These are phyloP conservation scores for Digitaria exilis DNA, from an alignment of 202 grass and related monocot genomes.

Conservation along the genomic window DNA sequence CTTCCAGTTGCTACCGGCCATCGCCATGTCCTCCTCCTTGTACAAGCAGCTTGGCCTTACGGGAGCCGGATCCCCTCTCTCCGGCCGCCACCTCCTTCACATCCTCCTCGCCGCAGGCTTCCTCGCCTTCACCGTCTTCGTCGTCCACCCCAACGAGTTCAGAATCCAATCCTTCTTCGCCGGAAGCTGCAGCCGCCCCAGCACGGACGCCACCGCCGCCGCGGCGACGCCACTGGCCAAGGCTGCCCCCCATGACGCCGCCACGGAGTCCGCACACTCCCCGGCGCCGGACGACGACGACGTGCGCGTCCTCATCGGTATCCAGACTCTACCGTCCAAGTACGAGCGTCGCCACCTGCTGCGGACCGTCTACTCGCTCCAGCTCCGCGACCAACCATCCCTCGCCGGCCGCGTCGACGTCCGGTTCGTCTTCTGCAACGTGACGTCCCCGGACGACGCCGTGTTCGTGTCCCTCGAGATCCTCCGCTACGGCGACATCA, in stretches of 20 bases:
- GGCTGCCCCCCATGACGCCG: no score
- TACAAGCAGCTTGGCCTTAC: conserved; percentile 46
- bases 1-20: not conserved
- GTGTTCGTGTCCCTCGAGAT: conserved; percentile 58
- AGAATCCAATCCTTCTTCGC: conserved; percentile 49
- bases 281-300: not conserved
- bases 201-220: not conserved
- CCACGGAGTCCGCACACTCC: not conserved
- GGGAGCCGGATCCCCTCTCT: conserved; percentile 34
- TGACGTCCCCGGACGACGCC: conserved; percentile 49
- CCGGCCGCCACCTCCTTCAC: conserved; percentile 42
- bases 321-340: conserved; percentile 59
- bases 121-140: conserved; percentile 55
- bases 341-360: conserved; percentile 63
- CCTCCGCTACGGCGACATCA: conserved; percentile 50
- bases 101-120: conserved; percentile 39
- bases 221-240: not conserved
- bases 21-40: conserved; percentile 22
- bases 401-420: conserved; percentile 53
- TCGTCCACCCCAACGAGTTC: conserved; percentile 63
- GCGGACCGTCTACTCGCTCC: conserved; percentile 55
- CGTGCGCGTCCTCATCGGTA: conserved; percentile 60
- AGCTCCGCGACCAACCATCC: conserved; percentile 25
- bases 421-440: conserved; percentile 77
- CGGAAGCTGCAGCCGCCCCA: not conserved